Evolutionary conservation across 768 basidiomycete species (phyloP).

Genomic region (Termitomyces sp.): DNA sequence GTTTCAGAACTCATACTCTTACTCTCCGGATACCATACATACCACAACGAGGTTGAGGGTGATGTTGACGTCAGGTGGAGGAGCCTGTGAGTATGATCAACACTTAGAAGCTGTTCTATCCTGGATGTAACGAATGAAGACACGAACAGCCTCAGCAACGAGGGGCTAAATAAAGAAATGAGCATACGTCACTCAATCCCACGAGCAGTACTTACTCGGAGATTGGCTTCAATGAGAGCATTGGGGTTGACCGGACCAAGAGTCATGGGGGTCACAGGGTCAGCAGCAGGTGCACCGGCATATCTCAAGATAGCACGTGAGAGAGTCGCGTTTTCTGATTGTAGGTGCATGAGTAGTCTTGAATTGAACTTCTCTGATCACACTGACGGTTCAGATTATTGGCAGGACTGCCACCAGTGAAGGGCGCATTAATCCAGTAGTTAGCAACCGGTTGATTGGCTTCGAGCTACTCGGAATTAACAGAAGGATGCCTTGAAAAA

Average conservation of each 20-base stretch:
- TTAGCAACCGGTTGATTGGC: conserved; percentile 38
- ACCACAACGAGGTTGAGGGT: conserved; percentile 22
- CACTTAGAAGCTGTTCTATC: background rate
- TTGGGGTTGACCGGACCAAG: conserved; percentile 17
- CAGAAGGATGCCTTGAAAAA: background rate
- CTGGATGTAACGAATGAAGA: background rate
- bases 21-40: background rate
- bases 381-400: conserved; percentile 20
- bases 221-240: conserved; percentile 23
- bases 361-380: background rate
- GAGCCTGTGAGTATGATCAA: conserved; percentile 9
- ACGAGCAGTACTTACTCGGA: conserved; percentile 1
- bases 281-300: conserved; percentile 23
- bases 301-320: conserved; percentile 34
- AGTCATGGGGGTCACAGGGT: conserved; percentile 25
- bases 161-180: background rate
- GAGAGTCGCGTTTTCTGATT: conserved; percentile 24
- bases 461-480: conserved; percentile 18
- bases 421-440: conserved; percentile 37
- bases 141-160: conserved; percentile 1
- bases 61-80: conserved; percentile 21
- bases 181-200: background rate
- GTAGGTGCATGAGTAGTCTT: background rate
- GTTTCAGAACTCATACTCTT: background rate
- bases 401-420: conserved; percentile 19